A percentile compares a stretch with the other conserved stretches of the same genome.
phyloP scores from a whole-genome alignment of 805 yeast species.

The Hanseniaspora singularis region DNA sequence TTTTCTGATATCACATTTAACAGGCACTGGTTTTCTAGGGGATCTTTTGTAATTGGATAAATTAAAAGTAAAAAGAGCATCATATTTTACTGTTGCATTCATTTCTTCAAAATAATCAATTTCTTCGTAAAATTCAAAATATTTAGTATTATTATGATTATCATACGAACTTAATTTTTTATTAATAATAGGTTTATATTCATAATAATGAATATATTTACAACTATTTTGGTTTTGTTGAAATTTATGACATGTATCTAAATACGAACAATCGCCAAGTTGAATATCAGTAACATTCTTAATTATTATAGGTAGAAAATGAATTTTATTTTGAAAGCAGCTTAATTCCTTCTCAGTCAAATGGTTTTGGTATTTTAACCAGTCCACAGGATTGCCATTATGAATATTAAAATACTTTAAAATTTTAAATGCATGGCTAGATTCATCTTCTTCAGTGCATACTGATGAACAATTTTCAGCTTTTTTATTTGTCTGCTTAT shows the following conservation, averaged over 20 bases:
- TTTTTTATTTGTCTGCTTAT: not conserved
- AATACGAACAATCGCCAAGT: conserved; percentile 83
- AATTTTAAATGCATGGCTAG: conserved; percentile 24
- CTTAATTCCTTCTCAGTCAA: conserved; percentile 23
- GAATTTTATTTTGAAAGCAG: conserved; percentile 33
- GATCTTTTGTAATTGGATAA: conserved; percentile 4
- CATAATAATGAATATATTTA: conserved; percentile 66
- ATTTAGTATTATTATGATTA: conserved; percentile 18
- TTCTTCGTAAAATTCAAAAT: too few relatives aligned
- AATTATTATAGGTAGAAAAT: conserved; percentile 40
- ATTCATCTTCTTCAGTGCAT: conserved; percentile 22
- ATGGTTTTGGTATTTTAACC: conserved; percentile 16
- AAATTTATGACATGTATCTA: conserved; percentile 86
- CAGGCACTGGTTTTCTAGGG: conserved; percentile 63
- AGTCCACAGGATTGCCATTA: not conserved
- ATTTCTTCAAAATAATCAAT: conserved; percentile 8
- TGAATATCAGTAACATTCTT: conserved; percentile 53
- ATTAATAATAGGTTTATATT: conserved; percentile 28
- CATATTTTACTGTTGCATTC: conserved; percentile 17
- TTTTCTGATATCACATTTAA: conserved; percentile 66
- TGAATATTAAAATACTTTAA: conserved; percentile 22
- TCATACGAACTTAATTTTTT: conserved; percentile 23
- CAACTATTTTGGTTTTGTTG: conserved; percentile 39
- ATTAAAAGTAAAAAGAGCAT: conserved; percentile 12
- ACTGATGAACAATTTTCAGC: conserved; percentile 20